Evolutionary conservation across 345 rosid genomes (phyloP).

Genomic region (Psidium guajava): DNA sequence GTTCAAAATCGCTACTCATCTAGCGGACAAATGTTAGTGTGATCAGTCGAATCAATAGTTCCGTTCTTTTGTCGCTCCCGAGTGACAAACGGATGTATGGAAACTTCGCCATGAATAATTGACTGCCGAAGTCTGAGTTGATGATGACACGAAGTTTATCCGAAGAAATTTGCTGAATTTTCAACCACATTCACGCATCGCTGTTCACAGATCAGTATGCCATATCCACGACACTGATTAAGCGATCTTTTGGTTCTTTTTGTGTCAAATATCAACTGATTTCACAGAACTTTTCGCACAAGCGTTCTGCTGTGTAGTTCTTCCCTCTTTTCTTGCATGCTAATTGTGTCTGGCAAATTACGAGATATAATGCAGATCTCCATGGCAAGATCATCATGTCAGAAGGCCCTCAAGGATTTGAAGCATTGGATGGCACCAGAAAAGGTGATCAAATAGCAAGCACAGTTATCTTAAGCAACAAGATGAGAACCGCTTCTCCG

Average conservation of each 20-base stretch:
- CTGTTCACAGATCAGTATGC: background rate
- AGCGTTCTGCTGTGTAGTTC: background rate
- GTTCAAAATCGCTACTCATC: background rate
- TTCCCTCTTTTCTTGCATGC: background rate
- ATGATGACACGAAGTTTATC: background rate
- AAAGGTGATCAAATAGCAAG: constrained; percentile 24
- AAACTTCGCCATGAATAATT: background rate
- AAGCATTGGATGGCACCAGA: constrained; percentile 77
- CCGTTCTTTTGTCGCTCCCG: background rate
- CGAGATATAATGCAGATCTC: constrained; percentile 39
- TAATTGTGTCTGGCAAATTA: background rate
- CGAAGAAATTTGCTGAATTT: background rate
- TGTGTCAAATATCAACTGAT: background rate
- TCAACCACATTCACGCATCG: background rate
- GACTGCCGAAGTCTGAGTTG: background rate
- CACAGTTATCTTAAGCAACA: no score
- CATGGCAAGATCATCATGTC: constrained; percentile 37
- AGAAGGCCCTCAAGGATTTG: constrained; percentile 48
- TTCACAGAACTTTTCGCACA: background rate
- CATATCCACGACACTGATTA: background rate
- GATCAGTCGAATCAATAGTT: background rate
- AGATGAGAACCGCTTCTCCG: background rate
- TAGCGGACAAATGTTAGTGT: background rate
- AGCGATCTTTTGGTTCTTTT: background rate
- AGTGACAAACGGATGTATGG: background rate